Conservation (phyloP, 495 filamentous ascomycete species). For the Daldinia decipiens region DNA sequence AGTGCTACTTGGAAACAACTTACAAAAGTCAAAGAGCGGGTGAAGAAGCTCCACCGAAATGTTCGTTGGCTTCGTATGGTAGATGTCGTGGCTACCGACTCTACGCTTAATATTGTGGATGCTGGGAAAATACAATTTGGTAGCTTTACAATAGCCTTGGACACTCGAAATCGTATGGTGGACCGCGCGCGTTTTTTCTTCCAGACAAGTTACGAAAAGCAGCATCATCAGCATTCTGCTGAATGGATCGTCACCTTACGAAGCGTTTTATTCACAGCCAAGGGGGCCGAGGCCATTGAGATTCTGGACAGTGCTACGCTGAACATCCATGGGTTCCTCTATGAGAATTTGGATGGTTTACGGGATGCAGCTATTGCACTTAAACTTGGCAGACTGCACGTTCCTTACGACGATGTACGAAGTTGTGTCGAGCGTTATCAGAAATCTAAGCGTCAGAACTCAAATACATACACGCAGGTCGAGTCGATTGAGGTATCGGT, state of each 20-base stretch:
- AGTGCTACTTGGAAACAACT: conserved; percentile 83
- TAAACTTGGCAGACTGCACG: conserved; percentile 87
- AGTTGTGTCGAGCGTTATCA: conserved; percentile 64
- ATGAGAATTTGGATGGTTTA: conserved; percentile 85
- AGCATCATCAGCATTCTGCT: conserved; percentile 79
- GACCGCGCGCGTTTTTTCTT: conserved; percentile 91
- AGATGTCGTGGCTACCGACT: conserved; percentile 86
- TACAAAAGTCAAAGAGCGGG: conserved; percentile 78
- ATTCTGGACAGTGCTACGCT: conserved; percentile 86
- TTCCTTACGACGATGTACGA: conserved; percentile 88
- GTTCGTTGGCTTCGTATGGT: conserved; percentile 91
- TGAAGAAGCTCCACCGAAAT: conserved; percentile 86
- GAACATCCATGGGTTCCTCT: conserved; percentile 93
- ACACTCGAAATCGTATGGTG: conserved; percentile 90
- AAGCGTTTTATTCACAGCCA: conserved; percentile 86
- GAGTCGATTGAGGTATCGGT: conserved; percentile 70
- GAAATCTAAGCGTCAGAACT: conserved; percentile 47
- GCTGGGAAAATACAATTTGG: conserved; percentile 88
- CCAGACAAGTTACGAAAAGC: conserved; percentile 73
- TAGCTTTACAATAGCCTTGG: conserved; percentile 83
- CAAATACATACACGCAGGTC: conserved; percentile 40
- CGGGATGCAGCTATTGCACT: conserved; percentile 89
- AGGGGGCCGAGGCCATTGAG: conserved; percentile 87
- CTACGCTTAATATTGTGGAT: conserved; percentile 75
- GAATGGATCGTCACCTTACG: conserved; percentile 92